Conservation (phyloP, 2,329 filamentous ascomycete species). For the Monilinia vaccinii-corymbosi region DNA sequence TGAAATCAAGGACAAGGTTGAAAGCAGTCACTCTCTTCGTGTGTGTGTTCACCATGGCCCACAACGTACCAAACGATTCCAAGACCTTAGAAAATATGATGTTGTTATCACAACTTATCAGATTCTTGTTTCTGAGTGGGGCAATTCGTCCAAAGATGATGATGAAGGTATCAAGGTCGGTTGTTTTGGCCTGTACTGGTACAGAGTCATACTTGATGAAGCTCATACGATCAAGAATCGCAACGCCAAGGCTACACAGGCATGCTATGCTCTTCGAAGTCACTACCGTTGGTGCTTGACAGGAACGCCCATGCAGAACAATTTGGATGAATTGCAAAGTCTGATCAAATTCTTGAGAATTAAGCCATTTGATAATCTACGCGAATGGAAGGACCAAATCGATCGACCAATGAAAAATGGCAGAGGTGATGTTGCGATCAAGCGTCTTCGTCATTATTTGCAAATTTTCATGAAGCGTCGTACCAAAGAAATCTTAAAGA, state of each 20-base stretch:
- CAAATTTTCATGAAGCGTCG: constrained; percentile 98
- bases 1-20: constrained; percentile 79
- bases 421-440: constrained; percentile 80
- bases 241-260: constrained; percentile 90
- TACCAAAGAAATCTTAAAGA: constrained; percentile 92
- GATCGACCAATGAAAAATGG: constrained; percentile 83
- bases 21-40: constrained; percentile 57
- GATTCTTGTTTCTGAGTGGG: constrained; percentile 85
- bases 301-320: constrained; percentile 97
- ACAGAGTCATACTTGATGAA: constrained; percentile 89
- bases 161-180: constrained; percentile 60
- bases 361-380: constrained; percentile 78
- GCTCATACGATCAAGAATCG: constrained; percentile 98
- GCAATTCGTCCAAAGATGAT: constrained; percentile 52
- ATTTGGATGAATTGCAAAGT: constrained; percentile 90
- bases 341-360: constrained; percentile 89
- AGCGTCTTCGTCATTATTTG: constrained; percentile 73
- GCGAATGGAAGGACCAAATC: constrained; percentile 86
- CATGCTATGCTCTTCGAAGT: constrained; percentile 73
- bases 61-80: constrained; percentile 67
- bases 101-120: constrained; percentile 97
- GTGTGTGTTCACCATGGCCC: constrained; percentile 90
- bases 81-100: constrained; percentile 75
- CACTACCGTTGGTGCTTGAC: constrained; percentile 95
- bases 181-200: constrained; percentile 90